Evolutionary conservation across 2,329 filamentous ascomycete species (phyloP).

Genomic region (Endoconidiophora laricicola): DNA sequence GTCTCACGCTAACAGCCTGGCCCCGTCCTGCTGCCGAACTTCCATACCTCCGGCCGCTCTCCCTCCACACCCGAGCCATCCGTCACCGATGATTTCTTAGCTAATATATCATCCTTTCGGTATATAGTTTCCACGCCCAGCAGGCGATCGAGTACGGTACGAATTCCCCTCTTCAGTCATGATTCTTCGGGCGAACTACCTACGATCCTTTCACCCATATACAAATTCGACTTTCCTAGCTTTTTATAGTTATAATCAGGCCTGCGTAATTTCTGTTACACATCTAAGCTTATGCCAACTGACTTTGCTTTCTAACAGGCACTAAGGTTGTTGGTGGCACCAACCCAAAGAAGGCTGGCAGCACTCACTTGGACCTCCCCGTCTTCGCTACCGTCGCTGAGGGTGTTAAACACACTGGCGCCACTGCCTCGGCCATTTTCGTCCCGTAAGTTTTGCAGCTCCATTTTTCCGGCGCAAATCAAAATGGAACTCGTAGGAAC

Average conservation of each 20-base stretch:
- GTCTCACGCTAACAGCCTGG: not conserved
- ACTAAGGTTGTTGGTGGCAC: constrained; percentile 96
- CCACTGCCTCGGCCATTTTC: constrained; percentile 86
- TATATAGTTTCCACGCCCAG: constrained; percentile 75
- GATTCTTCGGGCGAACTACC: constrained; percentile 7
- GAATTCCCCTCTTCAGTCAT: constrained; percentile 12
- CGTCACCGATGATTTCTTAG: not conserved
- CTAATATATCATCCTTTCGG: constrained; percentile 1
- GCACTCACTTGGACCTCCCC: constrained; percentile 73
- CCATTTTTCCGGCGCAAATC: constrained; percentile 1
- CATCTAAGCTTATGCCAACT: constrained; percentile 1
- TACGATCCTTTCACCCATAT: not conserved
- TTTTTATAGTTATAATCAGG: not conserved
- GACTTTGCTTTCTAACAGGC: constrained; percentile 33
- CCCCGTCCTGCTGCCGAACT: not conserved
- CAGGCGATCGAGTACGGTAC: constrained; percentile 98
- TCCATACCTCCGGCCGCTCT: not conserved
- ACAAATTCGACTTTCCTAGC: not conserved
- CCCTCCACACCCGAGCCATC: not conserved
- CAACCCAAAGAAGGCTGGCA: constrained; percentile 96
- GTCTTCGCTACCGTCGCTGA: constrained; percentile 85
- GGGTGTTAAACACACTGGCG: constrained; percentile 77
- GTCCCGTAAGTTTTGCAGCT: constrained; percentile 51
- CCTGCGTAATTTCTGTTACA: not conserved
- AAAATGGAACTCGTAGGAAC: too few relatives aligned